Percentiles rank a stretch among this genome's conserved stretches.
phyloP scores from a whole-genome alignment of 352 stramenopile genomes.

The Pythium aristosporum region DNA sequence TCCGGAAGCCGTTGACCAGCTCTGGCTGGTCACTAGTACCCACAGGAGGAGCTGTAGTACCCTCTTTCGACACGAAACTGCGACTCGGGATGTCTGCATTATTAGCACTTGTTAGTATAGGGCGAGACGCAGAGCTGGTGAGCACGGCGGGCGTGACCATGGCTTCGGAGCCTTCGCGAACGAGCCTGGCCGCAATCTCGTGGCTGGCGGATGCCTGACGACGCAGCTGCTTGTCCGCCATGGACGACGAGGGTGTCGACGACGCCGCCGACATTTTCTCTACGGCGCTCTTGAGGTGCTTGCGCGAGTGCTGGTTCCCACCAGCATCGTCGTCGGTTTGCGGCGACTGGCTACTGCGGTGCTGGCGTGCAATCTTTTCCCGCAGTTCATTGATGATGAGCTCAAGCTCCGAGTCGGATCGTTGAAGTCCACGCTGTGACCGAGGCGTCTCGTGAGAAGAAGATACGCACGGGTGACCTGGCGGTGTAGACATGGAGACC shows the following conservation, averaged over 20 bases:
- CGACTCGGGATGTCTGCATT: background rate
- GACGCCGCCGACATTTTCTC: slow-evolving; percentile 41
- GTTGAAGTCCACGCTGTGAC: slow-evolving; percentile 21
- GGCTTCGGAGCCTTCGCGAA: slow-evolving; percentile 20
- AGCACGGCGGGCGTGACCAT: slow-evolving; percentile 20
- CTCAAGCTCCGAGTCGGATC: slow-evolving; percentile 63
- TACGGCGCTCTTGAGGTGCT: slow-evolving; percentile 64
- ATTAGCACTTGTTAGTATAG: background rate
- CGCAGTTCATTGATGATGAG: slow-evolving; percentile 64
- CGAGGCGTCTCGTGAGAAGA: slow-evolving; percentile 1
- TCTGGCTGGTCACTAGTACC: background rate
- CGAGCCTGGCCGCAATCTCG: slow-evolving; percentile 14
- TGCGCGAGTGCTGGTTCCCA: slow-evolving; percentile 28
- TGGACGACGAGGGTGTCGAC: slow-evolving; percentile 15
- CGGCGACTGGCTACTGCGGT: slow-evolving; percentile 16
- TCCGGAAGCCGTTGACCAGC: slow-evolving; percentile 15
- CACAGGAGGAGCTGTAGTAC: background rate
- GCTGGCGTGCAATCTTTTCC: slow-evolving; percentile 50
- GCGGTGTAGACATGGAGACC: background rate
- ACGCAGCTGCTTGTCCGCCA: slow-evolving; percentile 9
- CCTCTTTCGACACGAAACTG: background rate
- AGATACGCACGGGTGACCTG: background rate
- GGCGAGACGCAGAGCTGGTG: slow-evolving; percentile 16
- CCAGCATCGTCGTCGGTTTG: background rate
- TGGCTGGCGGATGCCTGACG: slow-evolving; percentile 25